These are phyloP conservation scores for Shiraia sp. DNA, from an alignment of 2,329 filamentous ascomycete genomes.

Conservation along the genomic window DNA sequence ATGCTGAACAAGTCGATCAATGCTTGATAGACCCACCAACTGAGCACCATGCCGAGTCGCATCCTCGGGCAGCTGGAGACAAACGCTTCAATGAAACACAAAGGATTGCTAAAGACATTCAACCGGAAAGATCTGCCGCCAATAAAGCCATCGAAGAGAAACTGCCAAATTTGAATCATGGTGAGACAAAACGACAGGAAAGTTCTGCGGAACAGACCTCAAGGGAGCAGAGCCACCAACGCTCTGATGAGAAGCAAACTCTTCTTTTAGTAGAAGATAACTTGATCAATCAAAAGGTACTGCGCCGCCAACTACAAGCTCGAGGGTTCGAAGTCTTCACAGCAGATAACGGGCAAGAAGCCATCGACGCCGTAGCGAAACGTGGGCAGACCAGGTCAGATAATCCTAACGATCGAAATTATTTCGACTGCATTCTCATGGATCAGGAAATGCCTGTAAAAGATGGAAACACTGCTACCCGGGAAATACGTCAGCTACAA, in stretches of 20 bases:
- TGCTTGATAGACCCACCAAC: constrained; percentile 40
- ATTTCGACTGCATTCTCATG: constrained; percentile 50
- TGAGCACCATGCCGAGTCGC: constrained; percentile 31
- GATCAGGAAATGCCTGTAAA: constrained; percentile 52
- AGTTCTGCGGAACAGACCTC: constrained; percentile 19
- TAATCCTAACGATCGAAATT: constrained; percentile 24
- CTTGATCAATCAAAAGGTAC: constrained; percentile 53
- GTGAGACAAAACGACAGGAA: constrained; percentile 32
- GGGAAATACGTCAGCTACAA: constrained; percentile 46
- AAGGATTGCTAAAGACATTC: constrained; percentile 15
- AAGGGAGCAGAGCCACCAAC: constrained; percentile 21
- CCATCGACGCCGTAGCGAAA: constrained; percentile 45
- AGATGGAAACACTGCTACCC: constrained; percentile 48
- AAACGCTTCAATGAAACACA: constrained; percentile 28
- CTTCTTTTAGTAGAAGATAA: constrained; percentile 56
- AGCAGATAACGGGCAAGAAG: constrained; percentile 51
- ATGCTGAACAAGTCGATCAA: constrained; percentile 18
- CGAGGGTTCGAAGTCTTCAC: constrained; percentile 47
- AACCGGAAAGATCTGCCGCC: constrained; percentile 4
- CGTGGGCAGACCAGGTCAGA: constrained; percentile 21
- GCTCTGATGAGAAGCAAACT: constrained; percentile 21
- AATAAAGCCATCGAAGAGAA: constrained; percentile 8
- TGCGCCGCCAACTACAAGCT: constrained; percentile 54
- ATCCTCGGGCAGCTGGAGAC: constrained; percentile 25
- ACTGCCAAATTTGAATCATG: constrained; percentile 19